These are phyloP conservation scores for Trichoderma simmonsii DNA, from an alignment of 2,329 filamentous ascomycete species.

Conservation along the genomic window DNA sequence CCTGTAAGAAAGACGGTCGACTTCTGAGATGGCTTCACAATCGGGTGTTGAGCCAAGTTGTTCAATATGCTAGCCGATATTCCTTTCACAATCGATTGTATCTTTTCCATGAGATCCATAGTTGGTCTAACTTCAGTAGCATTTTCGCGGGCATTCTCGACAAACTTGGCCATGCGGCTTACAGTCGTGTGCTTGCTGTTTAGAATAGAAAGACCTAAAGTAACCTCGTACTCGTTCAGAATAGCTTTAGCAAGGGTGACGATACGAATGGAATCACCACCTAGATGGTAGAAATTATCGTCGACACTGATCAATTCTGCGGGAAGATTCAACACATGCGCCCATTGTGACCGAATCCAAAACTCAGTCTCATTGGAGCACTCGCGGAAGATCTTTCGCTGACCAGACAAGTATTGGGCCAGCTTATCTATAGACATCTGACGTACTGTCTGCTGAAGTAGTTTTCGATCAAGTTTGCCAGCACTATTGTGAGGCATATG, in stretches of 20 bases:
- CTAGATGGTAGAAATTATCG: conserved; percentile 24
- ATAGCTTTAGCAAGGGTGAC: conserved; percentile 21
- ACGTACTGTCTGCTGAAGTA: background rate
- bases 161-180: conserved; percentile 17
- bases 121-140: background rate
- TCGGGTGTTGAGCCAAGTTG: background rate
- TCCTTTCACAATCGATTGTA: background rate
- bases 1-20: conserved; percentile 15
- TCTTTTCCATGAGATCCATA: background rate
- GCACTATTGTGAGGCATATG: conserved; percentile 13
- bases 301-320: conserved; percentile 19
- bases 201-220: conserved; percentile 20
- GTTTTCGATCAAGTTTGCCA: conserved; percentile 16
- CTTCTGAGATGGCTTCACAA: background rate
- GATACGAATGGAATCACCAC: conserved; percentile 25
- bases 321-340: background rate
- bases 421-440: background rate
- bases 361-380: background rate
- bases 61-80: background rate
- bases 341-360: conserved; percentile 8
- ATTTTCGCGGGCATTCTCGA: conserved; percentile 3
- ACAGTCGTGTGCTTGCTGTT: conserved; percentile 23
- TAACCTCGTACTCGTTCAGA: conserved; percentile 14
- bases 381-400: background rate
- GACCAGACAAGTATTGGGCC: background rate